Evolutionary conservation across 352 stramenopile species (phyloP), one percentile per base, ranked within the genome.

Genomic region (Phytophthora tentaculata): DNA sequence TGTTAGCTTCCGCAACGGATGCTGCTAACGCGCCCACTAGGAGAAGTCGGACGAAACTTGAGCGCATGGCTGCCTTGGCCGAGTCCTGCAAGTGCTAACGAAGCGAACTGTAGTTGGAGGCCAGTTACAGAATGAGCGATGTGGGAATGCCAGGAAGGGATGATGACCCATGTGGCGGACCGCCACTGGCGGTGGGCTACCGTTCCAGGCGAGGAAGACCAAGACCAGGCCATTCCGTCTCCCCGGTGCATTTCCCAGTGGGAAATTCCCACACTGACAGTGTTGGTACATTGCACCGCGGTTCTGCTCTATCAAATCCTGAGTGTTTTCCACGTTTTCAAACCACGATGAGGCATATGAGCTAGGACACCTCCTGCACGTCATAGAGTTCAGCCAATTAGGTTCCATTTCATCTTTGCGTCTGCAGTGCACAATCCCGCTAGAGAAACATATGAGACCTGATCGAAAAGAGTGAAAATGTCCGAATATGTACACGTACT

Each of bases 291-390:
- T 14, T 26, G 0, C 23, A 12, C 9, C 23, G 22, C 39, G 39
- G 54, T 61, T 61, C 24, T 61, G 54, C 17, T 49, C 37, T 43
- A 45, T 29, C 53, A 48, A 61, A 51, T 61, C 53, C 8, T 39
- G 10, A 14, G 32, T 6, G 10, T 10, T 39, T 14, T 39, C 32
- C 32, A 39, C 10, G 2, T 6, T 39, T 39, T 39, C 32, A 39
- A 39, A 39, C 32, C 32, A 39, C 32, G 10, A 39, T 39, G 32
- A 39, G 32, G 7, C n/a, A n/a, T n/a, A n/a, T n/a, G n/a, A n/a
- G n/a, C n/a, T 39, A 39, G 32, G 32, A 9, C 32, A 39, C 32
- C 32, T 39, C 32, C 32, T 39, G 10, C 32, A 14, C 32, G 32
- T 39, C 32, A 39, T 10, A 39, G 3, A 39, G 32, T 16, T 6